These are phyloP conservation scores for Simmondsia chinensis DNA, from an alignment of 148 eudicot species.

Conservation along the genomic window DNA sequence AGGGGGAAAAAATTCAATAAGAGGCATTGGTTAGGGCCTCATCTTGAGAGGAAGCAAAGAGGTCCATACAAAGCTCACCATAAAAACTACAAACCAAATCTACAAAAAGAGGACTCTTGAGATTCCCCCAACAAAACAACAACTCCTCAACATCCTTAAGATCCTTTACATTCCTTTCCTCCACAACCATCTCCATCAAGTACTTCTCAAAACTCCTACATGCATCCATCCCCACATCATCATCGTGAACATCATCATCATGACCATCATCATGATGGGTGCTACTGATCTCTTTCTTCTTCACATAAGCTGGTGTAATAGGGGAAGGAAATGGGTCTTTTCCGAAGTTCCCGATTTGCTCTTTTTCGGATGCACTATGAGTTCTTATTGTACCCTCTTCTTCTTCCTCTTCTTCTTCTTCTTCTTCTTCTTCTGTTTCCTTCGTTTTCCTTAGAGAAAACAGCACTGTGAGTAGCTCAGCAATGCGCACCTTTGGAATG, in stretches of 20 bases:
- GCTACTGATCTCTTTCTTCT: slow-evolving; percentile 13
- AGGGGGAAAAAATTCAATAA: too few species aligned
- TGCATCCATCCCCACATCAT: slow-evolving; percentile 40
- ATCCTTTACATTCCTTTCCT: slow-evolving; percentile 56
- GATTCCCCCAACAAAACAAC: slow-evolving; percentile 67
- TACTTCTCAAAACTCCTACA: slow-evolving; percentile 73
- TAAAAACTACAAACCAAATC: slow-evolving; percentile 80
- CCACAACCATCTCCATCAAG: slow-evolving; percentile 69
- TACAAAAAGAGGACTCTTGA: slow-evolving; percentile 54
- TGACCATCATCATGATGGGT: too few species aligned
- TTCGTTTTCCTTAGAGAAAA: slow-evolving; percentile 27
- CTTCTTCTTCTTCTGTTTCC: slow-evolving; percentile 36
- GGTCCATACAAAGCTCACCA: slow-evolving; percentile 71
- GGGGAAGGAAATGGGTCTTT: slow-evolving; percentile 60
- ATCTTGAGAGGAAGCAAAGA: slow-evolving; percentile 36
- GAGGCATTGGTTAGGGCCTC: too few species aligned
- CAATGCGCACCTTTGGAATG: slow-evolving; percentile 19
- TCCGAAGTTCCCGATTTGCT: too few species aligned
- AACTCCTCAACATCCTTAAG: slow-evolving; percentile 75
- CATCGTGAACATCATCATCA: too few species aligned
- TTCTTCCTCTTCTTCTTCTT: slow-evolving; percentile 14
- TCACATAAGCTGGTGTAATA: slow-evolving; percentile 42
- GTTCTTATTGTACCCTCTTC: slow-evolving; percentile 11
- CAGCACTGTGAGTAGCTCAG: slow-evolving; percentile 29
- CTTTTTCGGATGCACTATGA: slow-evolving; percentile 23